A percentile compares a stretch with the other conserved stretches of the same genome.
Evolutionary conservation across 257 asterid genomes (phyloP).

Genomic region (Ilex asprella): DNA sequence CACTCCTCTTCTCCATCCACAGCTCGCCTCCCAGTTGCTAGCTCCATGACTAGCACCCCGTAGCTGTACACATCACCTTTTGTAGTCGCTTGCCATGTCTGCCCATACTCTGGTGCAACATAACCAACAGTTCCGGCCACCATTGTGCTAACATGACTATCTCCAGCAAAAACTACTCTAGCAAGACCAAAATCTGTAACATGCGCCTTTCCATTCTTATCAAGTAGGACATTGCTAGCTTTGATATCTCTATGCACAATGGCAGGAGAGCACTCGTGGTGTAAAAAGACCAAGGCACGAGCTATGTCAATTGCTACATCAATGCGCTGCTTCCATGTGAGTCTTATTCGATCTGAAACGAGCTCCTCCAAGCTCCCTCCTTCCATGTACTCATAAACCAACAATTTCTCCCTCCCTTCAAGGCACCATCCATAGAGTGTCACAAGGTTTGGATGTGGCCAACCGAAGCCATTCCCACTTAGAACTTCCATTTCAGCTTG

Average conservation of each 20-base stretch:
- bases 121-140: slow-evolving; percentile 95
- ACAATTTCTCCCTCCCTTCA: slow-evolving; percentile 66
- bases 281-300: slow-evolving; percentile 65
- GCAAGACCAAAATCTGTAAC: slow-evolving; percentile 96
- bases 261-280: slow-evolving; percentile 83
- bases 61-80: slow-evolving; percentile 93
- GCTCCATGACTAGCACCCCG: slow-evolving; percentile 87
- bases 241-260: slow-evolving; percentile 88
- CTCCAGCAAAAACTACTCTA: slow-evolving; percentile 60
- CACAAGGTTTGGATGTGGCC: slow-evolving; percentile 98
- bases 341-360: slow-evolving; percentile 36
- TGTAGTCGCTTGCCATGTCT: slow-evolving; percentile 88
- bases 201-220: slow-evolving; percentile 60
- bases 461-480: slow-evolving; percentile 65
- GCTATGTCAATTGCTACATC: slow-evolving; percentile 75
- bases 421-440: slow-evolving; percentile 88
- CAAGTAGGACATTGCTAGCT: slow-evolving; percentile 89
- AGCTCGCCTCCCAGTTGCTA: slow-evolving; percentile 85
- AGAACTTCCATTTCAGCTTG: slow-evolving; percentile 87
- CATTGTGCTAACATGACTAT: slow-evolving; percentile 90
- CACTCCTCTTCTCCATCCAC: slow-evolving; percentile 94
- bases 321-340: slow-evolving; percentile 55
- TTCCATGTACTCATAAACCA: slow-evolving; percentile 89
- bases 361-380: slow-evolving; percentile 66
- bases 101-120: slow-evolving; percentile 96